Evolutionary conservation across 1,284 basidiomycete genomes (phyloP), one percentile per base, ranked within the genome.

Genomic region (Moniliophthora roreri): DNA sequence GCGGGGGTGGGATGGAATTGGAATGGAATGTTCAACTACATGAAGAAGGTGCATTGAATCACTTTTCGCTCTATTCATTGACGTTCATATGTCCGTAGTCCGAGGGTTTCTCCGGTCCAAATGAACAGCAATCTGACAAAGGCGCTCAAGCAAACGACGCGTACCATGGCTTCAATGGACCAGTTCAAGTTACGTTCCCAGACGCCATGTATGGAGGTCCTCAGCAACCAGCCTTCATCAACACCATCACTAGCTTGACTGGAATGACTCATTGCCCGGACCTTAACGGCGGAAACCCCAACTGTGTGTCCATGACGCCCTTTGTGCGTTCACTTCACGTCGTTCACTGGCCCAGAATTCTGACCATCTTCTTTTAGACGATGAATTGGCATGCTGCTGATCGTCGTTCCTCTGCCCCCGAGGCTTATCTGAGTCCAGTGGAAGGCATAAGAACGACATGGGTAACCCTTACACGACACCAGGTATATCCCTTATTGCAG

Each of bases 181-280:
- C 82, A 0, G 71, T 87, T 1, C 76, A 81, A 58, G 78, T 81
- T 42, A 74, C 73, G 0, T 77, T 69, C 57, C 76, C 77, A 0
- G 71, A 76, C 51, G 60, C 57, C 5, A 84, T 85, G 77, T 85
- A 78, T 58, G 77, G 77, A 8, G 83, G 82, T 1, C 77, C 78
- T 1, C 78, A 82, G 53, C 80, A 82, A 59, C 55, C 65, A 1
- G 73, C 69, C 4, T 87, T 85, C 60, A 66, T 79, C 36, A 54
- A 75, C 46, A 76, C 80, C 3, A 74, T 81, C 39, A 69, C 71
- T 1, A 69, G 69, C 46, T 61, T 80, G 3, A 79, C 78, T 2
- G 78, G 79, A 1, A 77, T 82, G 45, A 64, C 60, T 5, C 75
- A 72, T 37, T 74, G 62, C 54, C 63, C 69, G 20, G 84, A 86